Evolutionary conservation across 2,329 filamentous ascomycete genomes (phyloP).

Genomic region (Furcasterigmium furcatum): DNA sequence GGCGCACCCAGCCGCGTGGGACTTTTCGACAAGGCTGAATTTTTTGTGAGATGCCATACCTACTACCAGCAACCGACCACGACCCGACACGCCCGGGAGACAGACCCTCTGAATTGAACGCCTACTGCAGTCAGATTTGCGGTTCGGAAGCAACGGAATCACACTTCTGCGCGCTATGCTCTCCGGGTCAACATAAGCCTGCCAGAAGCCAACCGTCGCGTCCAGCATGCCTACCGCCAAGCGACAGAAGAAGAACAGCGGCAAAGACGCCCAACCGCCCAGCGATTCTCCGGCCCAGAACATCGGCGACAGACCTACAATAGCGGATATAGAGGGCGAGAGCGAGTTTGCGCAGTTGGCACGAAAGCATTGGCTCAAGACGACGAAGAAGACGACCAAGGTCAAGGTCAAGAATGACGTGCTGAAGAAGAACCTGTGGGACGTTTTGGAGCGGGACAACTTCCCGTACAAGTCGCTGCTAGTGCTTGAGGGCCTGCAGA

Average conservation of each 20-base stretch:
- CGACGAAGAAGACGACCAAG: constrained; percentile 56
- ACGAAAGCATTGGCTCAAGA: constrained; percentile 78
- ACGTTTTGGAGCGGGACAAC: constrained; percentile 74
- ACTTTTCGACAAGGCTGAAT: not conserved
- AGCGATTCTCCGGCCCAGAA: constrained; percentile 31
- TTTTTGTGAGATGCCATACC: not conserved
- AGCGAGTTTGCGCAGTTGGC: constrained; percentile 74
- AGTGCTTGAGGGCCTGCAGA: constrained; percentile 84
- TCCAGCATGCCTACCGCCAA: constrained; percentile 54
- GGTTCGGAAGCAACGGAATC: too few relatives aligned
- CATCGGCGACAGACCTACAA: constrained; percentile 53
- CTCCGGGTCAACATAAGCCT: too few relatives aligned
- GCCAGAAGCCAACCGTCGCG: too few relatives aligned
- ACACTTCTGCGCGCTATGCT: too few relatives aligned
- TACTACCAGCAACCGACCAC: too few relatives aligned
- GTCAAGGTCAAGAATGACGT: constrained; percentile 79
- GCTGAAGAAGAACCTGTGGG: constrained; percentile 86
- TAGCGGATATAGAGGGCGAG: constrained; percentile 69
- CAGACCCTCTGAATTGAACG: too few relatives aligned
- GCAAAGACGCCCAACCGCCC: constrained; percentile 28
- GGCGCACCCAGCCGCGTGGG: too few relatives aligned
- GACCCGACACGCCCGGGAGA: too few relatives aligned
- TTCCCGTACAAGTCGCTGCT: constrained; percentile 78
- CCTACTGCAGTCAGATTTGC: too few relatives aligned
- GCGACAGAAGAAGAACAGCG: constrained; percentile 52